Conservation (phyloP, 1,284 basidiomycete genomes). For the Irpex lacteus region DNA sequence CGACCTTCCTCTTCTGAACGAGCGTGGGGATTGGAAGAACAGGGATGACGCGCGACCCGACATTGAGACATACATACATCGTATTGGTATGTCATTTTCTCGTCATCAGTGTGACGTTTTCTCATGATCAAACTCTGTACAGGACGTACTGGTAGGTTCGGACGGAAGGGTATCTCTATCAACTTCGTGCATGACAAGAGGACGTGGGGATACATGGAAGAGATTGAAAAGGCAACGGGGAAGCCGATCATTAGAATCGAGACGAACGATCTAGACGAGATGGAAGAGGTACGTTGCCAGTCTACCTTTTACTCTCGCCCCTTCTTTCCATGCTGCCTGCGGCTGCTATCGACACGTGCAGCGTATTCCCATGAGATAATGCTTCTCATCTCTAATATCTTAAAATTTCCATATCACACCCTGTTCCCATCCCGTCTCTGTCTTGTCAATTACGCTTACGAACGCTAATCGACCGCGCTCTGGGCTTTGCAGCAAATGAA, state of each 20-base stretch:
- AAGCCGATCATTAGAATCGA: constrained; percentile 79
- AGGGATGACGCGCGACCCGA: constrained; percentile 66
- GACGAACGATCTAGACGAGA: constrained; percentile 82
- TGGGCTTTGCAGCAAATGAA: constrained; percentile 61
- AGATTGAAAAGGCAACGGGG: constrained; percentile 76
- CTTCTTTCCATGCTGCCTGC: not conserved
- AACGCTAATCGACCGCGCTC: not conserved
- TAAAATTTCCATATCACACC: not conserved
- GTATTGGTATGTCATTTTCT: constrained; percentile 72
- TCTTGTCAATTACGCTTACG: not conserved
- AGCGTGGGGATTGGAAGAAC: constrained; percentile 45
- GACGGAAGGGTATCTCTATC: constrained; percentile 93
- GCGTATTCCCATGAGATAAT: not conserved
- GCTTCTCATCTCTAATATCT: not conserved
- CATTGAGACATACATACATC: constrained; percentile 96
- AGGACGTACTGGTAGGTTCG: constrained; percentile 95
- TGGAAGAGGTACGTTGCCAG: constrained; percentile 70
- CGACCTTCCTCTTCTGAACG: constrained; percentile 87
- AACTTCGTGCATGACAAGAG: constrained; percentile 90
- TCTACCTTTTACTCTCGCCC: constrained; percentile 4
- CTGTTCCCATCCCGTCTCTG: not conserved
- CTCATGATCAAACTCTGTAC: not conserved
- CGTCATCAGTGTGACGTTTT: not conserved
- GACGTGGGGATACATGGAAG: constrained; percentile 84
- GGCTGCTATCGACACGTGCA: constrained; percentile 1